Base-by-base conservation (phyloP, 1,284 basidiomycete species). In the Volvariella volvacea region DNA sequence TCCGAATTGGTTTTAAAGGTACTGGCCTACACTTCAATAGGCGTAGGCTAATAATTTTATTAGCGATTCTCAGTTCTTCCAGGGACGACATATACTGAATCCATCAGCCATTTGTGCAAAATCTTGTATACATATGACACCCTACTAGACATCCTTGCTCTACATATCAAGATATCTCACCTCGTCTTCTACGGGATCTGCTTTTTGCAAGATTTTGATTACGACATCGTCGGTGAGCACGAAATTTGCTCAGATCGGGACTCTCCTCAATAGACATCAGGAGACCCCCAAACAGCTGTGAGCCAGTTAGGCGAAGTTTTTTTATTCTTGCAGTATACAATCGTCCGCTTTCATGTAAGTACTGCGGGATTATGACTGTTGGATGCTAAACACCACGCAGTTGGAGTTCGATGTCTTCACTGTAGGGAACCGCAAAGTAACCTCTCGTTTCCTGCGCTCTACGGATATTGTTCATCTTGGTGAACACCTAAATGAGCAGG, bases 201-300 rank as follows among this genome's bases (percentile, higher is more conserved):
- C n/a, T 74, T 86, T 48, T 62, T 88, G 30, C 75, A 84, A 43
- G 73, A 79, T 36, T 88, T 83, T 53, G 84, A 88, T 53, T 86
- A 81, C 48, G 85, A 88, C 55, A 80, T 78, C 16, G 80, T 89
- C 38, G 87, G 86, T 83, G 58, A 21, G 82, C 65, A 39, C 10
- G 37, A 40, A 22, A 28, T 19, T 43, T 43, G 9, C 38, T 45
- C 42, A 4, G 21, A 41, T 38, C 41, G 34, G 22, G 34, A 12
- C 16, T 42, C 17, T 22, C 21, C 38, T 45, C 25, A 37, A 52
- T 41, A 42, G 8, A 28, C 43, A 40, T 36, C 16, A 88, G 87
- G 86, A 34, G 87, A 90, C 60, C 87, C 87, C 16, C 87, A 88
- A 59, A 83, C 80, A 16, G 86, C 86, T 2, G 74, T 88, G 25